Conservation (phyloP, 306 rosid species). For the Rubus idaeus region DNA sequence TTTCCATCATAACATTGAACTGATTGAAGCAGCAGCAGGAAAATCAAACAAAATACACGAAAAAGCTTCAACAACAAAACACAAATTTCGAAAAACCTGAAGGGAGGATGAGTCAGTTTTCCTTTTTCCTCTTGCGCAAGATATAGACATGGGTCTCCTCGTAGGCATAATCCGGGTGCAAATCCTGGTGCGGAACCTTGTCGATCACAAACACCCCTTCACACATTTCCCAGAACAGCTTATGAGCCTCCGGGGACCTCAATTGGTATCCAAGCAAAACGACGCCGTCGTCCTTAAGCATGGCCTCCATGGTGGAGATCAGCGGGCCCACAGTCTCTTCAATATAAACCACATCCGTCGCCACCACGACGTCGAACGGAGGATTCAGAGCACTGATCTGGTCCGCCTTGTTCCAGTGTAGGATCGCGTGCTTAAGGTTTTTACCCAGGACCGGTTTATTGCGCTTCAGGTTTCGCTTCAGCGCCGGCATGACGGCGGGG, state of each 20-base stretch:
- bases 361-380: conserved; percentile 60
- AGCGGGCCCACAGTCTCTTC: conserved; percentile 64
- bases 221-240: conserved; percentile 71
- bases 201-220: conserved; percentile 39
- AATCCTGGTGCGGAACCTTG: conserved; percentile 62
- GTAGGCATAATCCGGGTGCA: conserved; percentile 73
- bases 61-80: neutral
- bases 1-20: neutral
- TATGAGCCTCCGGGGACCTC: conserved; percentile 73
- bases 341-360: conserved; percentile 84
- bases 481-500: conserved; percentile 86
- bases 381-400: conserved; percentile 62
- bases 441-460: conserved; percentile 67
- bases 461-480: conserved; percentile 69
- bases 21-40: neutral
- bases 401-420: conserved; percentile 70
- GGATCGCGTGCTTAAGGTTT: conserved; percentile 60
- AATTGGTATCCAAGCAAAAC: conserved; percentile 80
- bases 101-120: neutral
- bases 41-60: neutral
- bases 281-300: conserved; percentile 55
- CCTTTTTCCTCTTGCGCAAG: conserved; percentile 55
- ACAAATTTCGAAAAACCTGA: neutral
- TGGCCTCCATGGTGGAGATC: conserved; percentile 60
- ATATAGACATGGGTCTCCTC: conserved; percentile 74